A percentile compares a stretch with the other conserved stretches of the same genome.
These are phyloP conservation scores for Schrenkiella parvula DNA, from an alignment of 345 rosid species.

Conservation along the genomic window DNA sequence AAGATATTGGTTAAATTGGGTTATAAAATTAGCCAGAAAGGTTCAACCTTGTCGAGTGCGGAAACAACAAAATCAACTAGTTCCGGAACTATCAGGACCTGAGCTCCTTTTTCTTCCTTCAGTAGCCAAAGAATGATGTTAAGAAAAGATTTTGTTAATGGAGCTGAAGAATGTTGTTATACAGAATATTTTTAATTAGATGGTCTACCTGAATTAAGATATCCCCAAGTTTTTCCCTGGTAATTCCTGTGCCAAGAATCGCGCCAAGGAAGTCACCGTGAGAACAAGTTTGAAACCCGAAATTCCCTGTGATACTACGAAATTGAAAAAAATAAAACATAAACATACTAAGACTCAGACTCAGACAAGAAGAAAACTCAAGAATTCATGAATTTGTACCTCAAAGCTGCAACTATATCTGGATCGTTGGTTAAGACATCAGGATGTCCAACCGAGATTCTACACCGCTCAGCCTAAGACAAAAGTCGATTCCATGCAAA, in stretches of 20 bases:
- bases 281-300: slow-evolving; percentile 70
- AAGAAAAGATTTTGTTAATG: background rate
- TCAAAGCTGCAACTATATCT: slow-evolving; percentile 70
- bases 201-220: slow-evolving; percentile 74
- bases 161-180: background rate
- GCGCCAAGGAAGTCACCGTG: slow-evolving; percentile 96
- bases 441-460: slow-evolving; percentile 77
- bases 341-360: background rate
- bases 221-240: slow-evolving; percentile 87
- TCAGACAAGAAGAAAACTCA: slow-evolving; percentile 4
- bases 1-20: background rate
- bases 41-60: slow-evolving; percentile 70
- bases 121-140: slow-evolving; percentile 10
- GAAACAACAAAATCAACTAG: slow-evolving; percentile 72
- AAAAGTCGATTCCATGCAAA: slow-evolving; percentile 15
- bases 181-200: slow-evolving; percentile 8
- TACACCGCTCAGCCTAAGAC: slow-evolving; percentile 84
- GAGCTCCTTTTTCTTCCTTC: slow-evolving; percentile 88
- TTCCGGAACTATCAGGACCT: slow-evolving; percentile 78
- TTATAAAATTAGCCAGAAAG: background rate
- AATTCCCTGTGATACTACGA: slow-evolving; percentile 75
- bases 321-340: background rate
- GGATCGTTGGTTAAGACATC: slow-evolving; percentile 57
- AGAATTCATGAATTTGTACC: slow-evolving; percentile 36
- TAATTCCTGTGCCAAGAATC: slow-evolving; percentile 86